A percentile compares a stretch with the other conserved stretches of the same genome.
These are phyloP conservation scores for Cardamine occulta DNA, from an alignment of 345 rosid genomes.

Conservation along the genomic window DNA sequence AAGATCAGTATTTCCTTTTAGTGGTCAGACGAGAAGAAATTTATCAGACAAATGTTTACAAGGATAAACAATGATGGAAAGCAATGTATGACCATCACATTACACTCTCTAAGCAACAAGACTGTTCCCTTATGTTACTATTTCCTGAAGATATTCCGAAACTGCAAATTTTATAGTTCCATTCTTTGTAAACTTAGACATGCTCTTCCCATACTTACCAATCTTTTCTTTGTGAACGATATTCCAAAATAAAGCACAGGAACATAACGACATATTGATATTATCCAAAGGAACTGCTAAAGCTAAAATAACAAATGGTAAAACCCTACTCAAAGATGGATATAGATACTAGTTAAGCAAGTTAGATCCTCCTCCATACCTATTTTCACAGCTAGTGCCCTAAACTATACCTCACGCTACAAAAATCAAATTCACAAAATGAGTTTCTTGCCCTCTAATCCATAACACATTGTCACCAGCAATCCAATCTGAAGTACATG, in stretches of 20 bases:
- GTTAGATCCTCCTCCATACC: neutral
- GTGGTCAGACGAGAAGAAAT: conserved; percentile 2
- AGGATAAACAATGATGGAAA: neutral
- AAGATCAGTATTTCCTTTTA: neutral
- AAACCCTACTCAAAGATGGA: conserved; percentile 11
- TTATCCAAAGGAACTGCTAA: neutral
- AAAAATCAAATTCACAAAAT: neutral
- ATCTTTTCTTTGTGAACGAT: neutral
- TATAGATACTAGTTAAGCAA: neutral
- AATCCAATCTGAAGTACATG: neutral
- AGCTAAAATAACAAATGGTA: neutral
- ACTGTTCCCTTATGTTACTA: too few relatives aligned
- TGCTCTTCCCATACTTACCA: neutral
- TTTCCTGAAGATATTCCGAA: neutral
- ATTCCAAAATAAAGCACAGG: neutral
- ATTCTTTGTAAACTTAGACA: neutral
- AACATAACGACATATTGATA: neutral
- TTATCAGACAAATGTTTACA: conserved; percentile 4
- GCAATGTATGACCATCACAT: conserved; percentile 2
- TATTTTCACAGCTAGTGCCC: conserved; percentile 13
- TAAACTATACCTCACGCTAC: conserved; percentile 12
- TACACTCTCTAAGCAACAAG: neutral
- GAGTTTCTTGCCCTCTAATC: conserved; percentile 9
- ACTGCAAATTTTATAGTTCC: neutral
- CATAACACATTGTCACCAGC: neutral